phyloP scores from a whole-genome alignment of 1,284 basidiomycete genomes.

The Farysia itapuensis region DNA sequence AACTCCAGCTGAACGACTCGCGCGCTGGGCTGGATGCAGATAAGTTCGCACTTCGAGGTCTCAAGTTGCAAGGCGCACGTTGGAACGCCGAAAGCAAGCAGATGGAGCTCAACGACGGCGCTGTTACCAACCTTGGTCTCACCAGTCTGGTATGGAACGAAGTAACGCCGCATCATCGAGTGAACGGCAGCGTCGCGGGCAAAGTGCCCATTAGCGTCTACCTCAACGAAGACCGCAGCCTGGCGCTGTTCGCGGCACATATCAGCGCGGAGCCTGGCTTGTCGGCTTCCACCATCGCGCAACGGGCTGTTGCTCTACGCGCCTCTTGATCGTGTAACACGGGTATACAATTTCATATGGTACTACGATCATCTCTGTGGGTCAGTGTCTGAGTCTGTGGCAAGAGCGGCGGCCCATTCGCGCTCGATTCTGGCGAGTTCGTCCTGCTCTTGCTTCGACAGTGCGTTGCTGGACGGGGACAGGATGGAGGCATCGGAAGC shows the following conservation, averaged over 20 bases:
- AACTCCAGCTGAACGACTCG: conserved; percentile 26
- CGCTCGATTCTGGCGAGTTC: background rate
- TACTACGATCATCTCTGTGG: background rate
- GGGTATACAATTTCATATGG: background rate
- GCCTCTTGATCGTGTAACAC: conserved; percentile 20
- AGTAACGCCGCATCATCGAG: background rate
- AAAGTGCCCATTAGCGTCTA: conserved; percentile 77
- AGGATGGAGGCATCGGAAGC: background rate
- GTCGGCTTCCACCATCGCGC: conserved; percentile 26
- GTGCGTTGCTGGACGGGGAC: background rate
- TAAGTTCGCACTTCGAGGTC: conserved; percentile 33
- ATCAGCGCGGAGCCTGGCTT: conserved; percentile 69
- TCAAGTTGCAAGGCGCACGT: conserved; percentile 53
- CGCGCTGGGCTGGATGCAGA: conserved; percentile 60
- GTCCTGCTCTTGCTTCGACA: background rate
- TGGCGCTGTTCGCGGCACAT: conserved; percentile 82
- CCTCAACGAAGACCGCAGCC: conserved; percentile 83
- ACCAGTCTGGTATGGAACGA: conserved; percentile 44
- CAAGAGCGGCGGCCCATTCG: background rate
- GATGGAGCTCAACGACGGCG: conserved; percentile 40
- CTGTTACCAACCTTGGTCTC: conserved; percentile 37
- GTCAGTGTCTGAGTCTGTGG: background rate
- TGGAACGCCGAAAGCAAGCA: conserved; percentile 17
- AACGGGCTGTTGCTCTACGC: conserved; percentile 55
- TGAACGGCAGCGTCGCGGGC: background rate